Evolutionary conservation across 768 basidiomycete species (phyloP), one percentile per base, ranked within the genome.

Genomic region (Pleurotus cornucopiae): DNA sequence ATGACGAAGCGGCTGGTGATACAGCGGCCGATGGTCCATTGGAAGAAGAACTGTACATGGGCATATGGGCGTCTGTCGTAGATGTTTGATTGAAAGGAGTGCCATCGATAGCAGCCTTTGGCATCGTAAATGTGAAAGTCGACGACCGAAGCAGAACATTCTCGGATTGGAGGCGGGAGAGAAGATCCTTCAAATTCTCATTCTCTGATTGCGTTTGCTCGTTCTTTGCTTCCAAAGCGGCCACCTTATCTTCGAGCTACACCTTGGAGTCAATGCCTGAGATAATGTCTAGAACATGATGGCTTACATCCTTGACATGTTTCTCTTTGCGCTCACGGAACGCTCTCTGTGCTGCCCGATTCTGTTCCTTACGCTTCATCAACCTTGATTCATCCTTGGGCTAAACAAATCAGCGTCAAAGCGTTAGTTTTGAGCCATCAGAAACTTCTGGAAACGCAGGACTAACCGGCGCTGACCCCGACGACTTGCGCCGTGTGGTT

Each of bases 291-390:
- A 34, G 6, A 34, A 34, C 9, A 12, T 11, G 7, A 23, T 23
- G 11, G 79, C 92, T 75, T 66, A 97, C 94, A 68, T 97, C 94
- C 67, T 92, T 94, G 61, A 98, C 92, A 69, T 97, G 94, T 64
- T 91, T 93, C 74, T 99, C 96, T 72, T 98, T 95, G 59, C 96
- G 82, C 71, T 98, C 97, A 55, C 96, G 78, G 76, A 99, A 99
- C 1, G 96, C 96, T 53, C 96, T 86, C 71, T 99, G 97, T 5
- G 96, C 96, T 2, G 94, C 94, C 55, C 96, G 80, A 64, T 99
- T 99, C 73, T 98, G 96, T 63, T 98, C 91, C 73, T 98, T 98
- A 60, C 96, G 86, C 67, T 96, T 95, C 60, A 90, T 59, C 4
- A 93, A 71, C 20, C 90, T 82, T 4, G 78, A 70, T 64, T 92